Conservation (phyloP, 345 rosid species). For the Citrus inodora region DNA sequence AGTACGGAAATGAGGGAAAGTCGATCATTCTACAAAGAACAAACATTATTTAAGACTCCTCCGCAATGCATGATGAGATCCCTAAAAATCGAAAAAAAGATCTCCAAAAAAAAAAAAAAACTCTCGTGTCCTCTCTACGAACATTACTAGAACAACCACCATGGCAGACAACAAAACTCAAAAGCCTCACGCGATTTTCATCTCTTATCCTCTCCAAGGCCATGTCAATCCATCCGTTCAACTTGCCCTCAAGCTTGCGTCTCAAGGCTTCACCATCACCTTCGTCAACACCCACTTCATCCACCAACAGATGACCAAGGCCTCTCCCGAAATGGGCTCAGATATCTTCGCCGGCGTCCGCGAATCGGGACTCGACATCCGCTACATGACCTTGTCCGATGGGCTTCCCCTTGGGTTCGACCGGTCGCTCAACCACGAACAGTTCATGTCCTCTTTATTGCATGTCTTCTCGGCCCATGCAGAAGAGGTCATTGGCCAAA, state of each 20-base stretch:
- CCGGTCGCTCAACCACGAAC: slow-evolving; percentile 59
- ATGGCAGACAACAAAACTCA: slow-evolving; percentile 28
- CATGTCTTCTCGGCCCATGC: slow-evolving; percentile 56
- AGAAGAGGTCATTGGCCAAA: slow-evolving; percentile 34
- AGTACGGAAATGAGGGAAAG: slow-evolving; percentile 13
- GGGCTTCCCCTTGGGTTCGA: slow-evolving; percentile 56
- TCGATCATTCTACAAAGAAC: background rate
- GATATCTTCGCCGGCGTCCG: slow-evolving; percentile 43
- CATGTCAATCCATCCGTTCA: slow-evolving; percentile 42
- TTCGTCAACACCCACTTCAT: slow-evolving; percentile 57
- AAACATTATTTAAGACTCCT: background rate
- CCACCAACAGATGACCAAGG: slow-evolving; percentile 48
- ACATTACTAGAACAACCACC: background rate
- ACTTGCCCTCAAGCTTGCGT: slow-evolving; percentile 41
- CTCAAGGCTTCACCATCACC: slow-evolving; percentile 46
- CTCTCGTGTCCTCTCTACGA: no score
- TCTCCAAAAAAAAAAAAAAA: no score
- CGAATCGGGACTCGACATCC: slow-evolving; percentile 37
- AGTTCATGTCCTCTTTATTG: slow-evolving; percentile 47
- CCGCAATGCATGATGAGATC: background rate
- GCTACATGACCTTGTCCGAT: slow-evolving; percentile 49
- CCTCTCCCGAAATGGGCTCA: background rate
- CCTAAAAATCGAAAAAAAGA: no score
- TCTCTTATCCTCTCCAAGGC: slow-evolving; percentile 40
- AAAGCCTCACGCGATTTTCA: slow-evolving; percentile 37